Conservation (phyloP, 2,329 filamentous ascomycete genomes). For the Xylaria sp. region DNA sequence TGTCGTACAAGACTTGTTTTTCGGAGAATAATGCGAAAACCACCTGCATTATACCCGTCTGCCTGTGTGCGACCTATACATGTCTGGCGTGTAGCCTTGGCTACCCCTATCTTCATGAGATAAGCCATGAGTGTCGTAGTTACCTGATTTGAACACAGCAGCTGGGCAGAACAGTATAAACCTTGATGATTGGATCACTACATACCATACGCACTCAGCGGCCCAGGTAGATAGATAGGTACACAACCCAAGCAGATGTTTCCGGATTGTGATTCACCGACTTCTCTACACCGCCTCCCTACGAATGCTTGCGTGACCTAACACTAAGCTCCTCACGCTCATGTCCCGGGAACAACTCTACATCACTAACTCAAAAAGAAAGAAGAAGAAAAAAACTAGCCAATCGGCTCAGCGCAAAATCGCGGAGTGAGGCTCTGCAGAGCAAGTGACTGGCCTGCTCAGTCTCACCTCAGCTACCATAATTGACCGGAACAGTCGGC, state of each 20-base stretch:
- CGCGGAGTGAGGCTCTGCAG: neutral
- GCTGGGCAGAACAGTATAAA: neutral
- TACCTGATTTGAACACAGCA: neutral
- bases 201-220: neutral
- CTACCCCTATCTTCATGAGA: neutral
- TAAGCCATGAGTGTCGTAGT: neutral
- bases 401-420: neutral
- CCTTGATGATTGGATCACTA: too few relatives aligned
- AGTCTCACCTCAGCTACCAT: constrained; percentile 1
- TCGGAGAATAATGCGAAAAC: constrained; percentile 15
- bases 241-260: neutral
- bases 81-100: neutral
- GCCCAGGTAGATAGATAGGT: neutral
- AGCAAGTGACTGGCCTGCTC: neutral
- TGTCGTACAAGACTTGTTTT: constrained; percentile 1
- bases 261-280: neutral
- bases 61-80: neutral
- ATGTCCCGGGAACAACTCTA: neutral
- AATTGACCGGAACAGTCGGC: neutral
- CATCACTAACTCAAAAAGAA: neutral
- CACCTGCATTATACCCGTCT: neutral
- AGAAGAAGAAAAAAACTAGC: too few relatives aligned
- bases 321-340: neutral
- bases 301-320: neutral
- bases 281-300: neutral